phyloP scores from a whole-genome alignment of 2,329 filamentous ascomycete genomes.

The Dothideomycetidae sp. region DNA sequence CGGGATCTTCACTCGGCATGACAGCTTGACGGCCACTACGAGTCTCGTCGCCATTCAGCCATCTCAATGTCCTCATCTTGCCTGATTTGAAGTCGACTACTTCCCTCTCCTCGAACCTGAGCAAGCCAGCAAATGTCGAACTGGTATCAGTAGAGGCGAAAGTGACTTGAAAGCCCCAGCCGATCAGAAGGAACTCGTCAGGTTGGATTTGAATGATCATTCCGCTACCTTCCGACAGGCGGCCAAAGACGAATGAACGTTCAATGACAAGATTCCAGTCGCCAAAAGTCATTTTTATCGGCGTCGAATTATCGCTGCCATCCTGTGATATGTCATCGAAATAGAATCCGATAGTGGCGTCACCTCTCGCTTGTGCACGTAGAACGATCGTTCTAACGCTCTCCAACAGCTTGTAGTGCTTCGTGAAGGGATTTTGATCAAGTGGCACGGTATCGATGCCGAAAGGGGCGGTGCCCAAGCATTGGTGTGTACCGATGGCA shows the following conservation, averaged over 20 bases:
- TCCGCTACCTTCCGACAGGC: conserved; percentile 27
- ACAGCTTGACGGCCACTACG: conserved; percentile 34
- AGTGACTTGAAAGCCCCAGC: conserved; percentile 31
- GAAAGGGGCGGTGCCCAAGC: conserved; percentile 28
- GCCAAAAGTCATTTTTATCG: conserved; percentile 22
- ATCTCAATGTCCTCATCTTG: conserved; percentile 24
- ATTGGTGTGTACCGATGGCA: conserved; percentile 28
- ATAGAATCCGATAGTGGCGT: conserved; percentile 29
- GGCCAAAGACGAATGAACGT: conserved; percentile 34
- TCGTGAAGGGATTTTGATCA: conserved; percentile 21
- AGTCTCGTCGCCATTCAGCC: conserved; percentile 34
- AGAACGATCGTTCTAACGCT: conserved; percentile 25
- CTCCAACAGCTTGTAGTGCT: conserved; percentile 29
- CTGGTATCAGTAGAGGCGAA: conserved; percentile 20
- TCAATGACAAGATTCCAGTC: conserved; percentile 27
- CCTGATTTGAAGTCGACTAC: conserved; percentile 25
- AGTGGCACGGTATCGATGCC: conserved; percentile 30
- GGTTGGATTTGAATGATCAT: conserved; percentile 30
- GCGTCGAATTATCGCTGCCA: conserved; percentile 19
- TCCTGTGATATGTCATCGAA: conserved; percentile 26
- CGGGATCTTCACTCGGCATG: conserved; percentile 43
- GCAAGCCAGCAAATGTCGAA: conserved; percentile 30
- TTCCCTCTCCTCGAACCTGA: conserved; percentile 30
- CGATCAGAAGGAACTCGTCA: conserved; percentile 30
- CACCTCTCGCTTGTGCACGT: conserved; percentile 25